Conservation (phyloP, 2,329 filamentous ascomycete genomes). For the Epichloe aotearoae region DNA sequence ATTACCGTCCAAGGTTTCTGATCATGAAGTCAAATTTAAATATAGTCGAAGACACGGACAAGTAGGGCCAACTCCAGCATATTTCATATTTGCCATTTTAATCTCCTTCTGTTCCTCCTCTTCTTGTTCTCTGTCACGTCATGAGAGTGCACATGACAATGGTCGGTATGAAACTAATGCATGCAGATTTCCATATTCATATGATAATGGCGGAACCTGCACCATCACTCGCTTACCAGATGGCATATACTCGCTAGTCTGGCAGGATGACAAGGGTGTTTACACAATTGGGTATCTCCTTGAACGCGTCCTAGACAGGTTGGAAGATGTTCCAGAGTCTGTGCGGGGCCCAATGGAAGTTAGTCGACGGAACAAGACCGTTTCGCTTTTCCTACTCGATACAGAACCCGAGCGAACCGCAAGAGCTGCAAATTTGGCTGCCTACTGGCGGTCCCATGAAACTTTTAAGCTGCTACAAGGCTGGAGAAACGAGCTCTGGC, state of each 20-base stretch:
- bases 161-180: not conserved
- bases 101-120: not conserved
- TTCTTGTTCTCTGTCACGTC: not conserved
- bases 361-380: slow-evolving; percentile 43
- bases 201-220: slow-evolving; percentile 47
- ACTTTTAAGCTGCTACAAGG: slow-evolving; percentile 63
- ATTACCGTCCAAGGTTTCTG: not conserved
- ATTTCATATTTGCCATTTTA: not conserved
- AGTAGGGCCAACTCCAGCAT: not conserved
- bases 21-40: not conserved
- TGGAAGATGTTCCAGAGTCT: slow-evolving; percentile 32
- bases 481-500: slow-evolving; percentile 73
- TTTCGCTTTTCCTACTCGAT: slow-evolving; percentile 47
- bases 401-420: slow-evolving; percentile 32
- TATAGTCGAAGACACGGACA: not conserved
- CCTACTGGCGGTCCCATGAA: slow-evolving; percentile 54
- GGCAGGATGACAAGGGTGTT: slow-evolving; percentile 48
- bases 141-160: not conserved
- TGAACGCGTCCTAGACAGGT: slow-evolving; percentile 34
- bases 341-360: slow-evolving; percentile 48
- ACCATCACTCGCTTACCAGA: slow-evolving; percentile 42
- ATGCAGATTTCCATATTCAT: slow-evolving; percentile 63
- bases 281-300: slow-evolving; percentile 50
- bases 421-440: slow-evolving; percentile 3
- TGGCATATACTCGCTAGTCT: slow-evolving; percentile 53